These are phyloP conservation scores for Cicer judaicum DNA, from an alignment of 306 rosid species.

Conservation along the genomic window DNA sequence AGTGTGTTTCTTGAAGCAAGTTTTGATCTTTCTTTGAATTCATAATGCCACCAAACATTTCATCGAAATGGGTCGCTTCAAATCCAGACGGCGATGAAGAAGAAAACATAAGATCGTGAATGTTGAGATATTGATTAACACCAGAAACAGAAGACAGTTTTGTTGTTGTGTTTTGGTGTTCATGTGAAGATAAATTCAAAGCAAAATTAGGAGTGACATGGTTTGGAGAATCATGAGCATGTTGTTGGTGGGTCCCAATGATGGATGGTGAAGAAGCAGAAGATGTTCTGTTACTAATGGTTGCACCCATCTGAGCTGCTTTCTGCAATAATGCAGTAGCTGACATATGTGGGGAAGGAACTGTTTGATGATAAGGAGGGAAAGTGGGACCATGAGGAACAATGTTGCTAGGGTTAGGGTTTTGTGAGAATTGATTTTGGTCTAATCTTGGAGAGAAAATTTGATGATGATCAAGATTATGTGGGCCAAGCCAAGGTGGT, in stretches of 20 bases:
- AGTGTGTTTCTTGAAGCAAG: conserved; percentile 31
- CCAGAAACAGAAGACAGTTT: no score
- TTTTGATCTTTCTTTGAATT: conserved; percentile 43
- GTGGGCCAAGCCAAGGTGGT: conserved; percentile 75
- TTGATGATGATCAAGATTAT: conserved; percentile 43
- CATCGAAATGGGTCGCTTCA: conserved; percentile 54
- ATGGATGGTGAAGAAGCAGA: conserved; percentile 47
- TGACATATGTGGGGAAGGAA: conserved; percentile 81
- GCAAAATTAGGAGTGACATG: conserved; percentile 30
- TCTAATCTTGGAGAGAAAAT: conserved; percentile 44
- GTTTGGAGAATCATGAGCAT: conserved; percentile 43
- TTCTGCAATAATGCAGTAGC: conserved; percentile 97
- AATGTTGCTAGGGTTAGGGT: conserved; percentile 74
- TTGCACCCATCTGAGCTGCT: conserved; percentile 96
- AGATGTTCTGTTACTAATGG: conserved; percentile 42
- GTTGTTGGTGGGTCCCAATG: conserved; percentile 55
- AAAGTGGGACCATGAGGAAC: conserved; percentile 61
- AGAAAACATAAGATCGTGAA: conserved; percentile 61
- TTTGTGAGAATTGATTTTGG: conserved; percentile 41
- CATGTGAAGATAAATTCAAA: conserved; percentile 64
- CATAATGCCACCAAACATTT: conserved; percentile 59
- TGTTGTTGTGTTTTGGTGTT: background rate
- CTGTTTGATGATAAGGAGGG: conserved; percentile 57
- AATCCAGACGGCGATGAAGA: conserved; percentile 54
- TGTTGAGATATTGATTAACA: conserved; percentile 42